Evolutionary conservation across 768 basidiomycete species (phyloP).

Genomic region (Steccherinum ochraceum): DNA sequence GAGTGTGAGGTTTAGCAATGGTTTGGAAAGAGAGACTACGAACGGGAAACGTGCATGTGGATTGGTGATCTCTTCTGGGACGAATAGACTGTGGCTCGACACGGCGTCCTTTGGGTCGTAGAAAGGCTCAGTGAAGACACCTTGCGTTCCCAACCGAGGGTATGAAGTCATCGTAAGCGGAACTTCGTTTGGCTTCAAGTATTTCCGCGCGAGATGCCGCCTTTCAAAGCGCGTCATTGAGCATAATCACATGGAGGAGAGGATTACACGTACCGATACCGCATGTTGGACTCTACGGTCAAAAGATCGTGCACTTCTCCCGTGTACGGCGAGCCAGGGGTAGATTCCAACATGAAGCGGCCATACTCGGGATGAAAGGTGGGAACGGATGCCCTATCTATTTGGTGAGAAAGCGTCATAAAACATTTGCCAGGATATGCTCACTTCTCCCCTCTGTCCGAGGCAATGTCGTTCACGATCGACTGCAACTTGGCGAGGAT

Average conservation of each 20-base stretch:
- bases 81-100: slow-evolving; percentile 90
- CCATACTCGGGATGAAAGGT: slow-evolving; percentile 98
- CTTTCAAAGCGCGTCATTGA: slow-evolving; percentile 26
- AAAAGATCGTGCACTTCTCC: slow-evolving; percentile 82
- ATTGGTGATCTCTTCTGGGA: slow-evolving; percentile 94
- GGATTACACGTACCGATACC: slow-evolving; percentile 58
- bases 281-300: slow-evolving; percentile 92
- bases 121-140: slow-evolving; percentile 89
- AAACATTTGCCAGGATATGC: slow-evolving; percentile 19
- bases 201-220: slow-evolving; percentile 75
- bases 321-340: slow-evolving; percentile 92
- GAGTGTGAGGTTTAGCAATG: slow-evolving; percentile 12
- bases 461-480: slow-evolving; percentile 60
- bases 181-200: slow-evolving; percentile 80
- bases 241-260: slow-evolving; percentile 1
- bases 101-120: slow-evolving; percentile 66
- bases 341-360: slow-evolving; percentile 97
- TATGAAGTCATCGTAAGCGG: slow-evolving; percentile 95
- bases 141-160: slow-evolving; percentile 84
- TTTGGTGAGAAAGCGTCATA: slow-evolving; percentile 2
- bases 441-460: slow-evolving; percentile 55
- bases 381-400: slow-evolving; percentile 61
- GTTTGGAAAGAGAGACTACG: slow-evolving; percentile 30
- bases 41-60: slow-evolving; percentile 98
- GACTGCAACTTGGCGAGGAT: slow-evolving; percentile 75